Conservation (phyloP, 169 alveolate species). For the Plasmodium ovale region DNA sequence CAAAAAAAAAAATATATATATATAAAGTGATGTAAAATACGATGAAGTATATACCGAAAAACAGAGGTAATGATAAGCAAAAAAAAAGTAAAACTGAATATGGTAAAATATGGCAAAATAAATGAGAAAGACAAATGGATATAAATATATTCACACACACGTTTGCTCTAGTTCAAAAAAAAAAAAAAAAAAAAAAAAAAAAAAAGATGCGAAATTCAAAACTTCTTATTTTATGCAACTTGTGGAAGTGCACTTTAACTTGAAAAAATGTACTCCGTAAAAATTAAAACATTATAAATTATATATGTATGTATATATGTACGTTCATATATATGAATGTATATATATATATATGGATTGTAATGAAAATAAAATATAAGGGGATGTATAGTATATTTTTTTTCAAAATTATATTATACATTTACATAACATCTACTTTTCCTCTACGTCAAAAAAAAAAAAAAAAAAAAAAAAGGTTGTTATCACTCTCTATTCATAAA, state of each 20-base stretch:
- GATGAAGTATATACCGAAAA: no score
- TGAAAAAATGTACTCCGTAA: background rate
- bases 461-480: no score
- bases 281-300: background rate
- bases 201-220: background rate
- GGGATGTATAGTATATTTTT: no score
- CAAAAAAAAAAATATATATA: background rate
- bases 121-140: background rate
- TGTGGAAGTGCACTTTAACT: background rate
- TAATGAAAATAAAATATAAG: no score
- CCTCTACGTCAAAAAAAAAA: background rate
- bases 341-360: background rate
- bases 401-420: no score
- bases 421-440: background rate
- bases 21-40: no score
- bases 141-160: no score
- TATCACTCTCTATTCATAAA: background rate
- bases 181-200: background rate
- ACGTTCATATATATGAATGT: background rate
- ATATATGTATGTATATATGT: background rate
- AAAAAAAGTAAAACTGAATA: no score
- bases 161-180: background rate
- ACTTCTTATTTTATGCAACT: background rate
- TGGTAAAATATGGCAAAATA: background rate
- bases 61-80: no score